Conservation (phyloP, 768 basidiomycete genomes). For the Auriscalpium orientale region DNA sequence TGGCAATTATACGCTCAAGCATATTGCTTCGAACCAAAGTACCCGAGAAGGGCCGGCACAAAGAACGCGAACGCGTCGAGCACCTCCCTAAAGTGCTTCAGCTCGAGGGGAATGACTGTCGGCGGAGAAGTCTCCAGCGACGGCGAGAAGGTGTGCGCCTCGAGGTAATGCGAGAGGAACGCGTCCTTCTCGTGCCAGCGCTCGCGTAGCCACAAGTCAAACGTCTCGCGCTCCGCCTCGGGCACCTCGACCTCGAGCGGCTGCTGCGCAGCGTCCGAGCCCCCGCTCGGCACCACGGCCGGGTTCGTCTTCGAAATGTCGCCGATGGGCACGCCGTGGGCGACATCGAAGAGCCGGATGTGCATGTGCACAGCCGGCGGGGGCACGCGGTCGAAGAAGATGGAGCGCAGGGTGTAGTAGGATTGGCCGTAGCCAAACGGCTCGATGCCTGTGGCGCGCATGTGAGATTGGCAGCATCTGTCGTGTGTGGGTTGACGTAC, state of each 20-base stretch:
- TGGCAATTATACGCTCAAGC: not conserved
- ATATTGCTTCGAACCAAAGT: conserved; percentile 14
- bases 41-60: conserved; percentile 45
- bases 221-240: conserved; percentile 33
- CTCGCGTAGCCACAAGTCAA: conserved; percentile 77
- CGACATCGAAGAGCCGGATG: conserved; percentile 69
- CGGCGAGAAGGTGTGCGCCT: conserved; percentile 38
- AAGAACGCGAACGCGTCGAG: conserved; percentile 68
- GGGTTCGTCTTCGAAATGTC: conserved; percentile 37
- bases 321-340: conserved; percentile 61
- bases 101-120: conserved; percentile 51
- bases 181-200: conserved; percentile 85
- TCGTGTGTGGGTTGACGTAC: conserved; percentile 29
- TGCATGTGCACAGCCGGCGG: conserved; percentile 88
- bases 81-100: conserved; percentile 48
- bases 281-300: conserved; percentile 19
- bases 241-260: conserved; percentile 20
- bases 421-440: conserved; percentile 75
- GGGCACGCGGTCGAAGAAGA: conserved; percentile 73
- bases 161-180: conserved; percentile 60
- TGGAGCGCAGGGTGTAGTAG: conserved; percentile 84
- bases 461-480: conserved; percentile 3
- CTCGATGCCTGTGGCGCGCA: conserved; percentile 52
- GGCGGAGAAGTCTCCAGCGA: conserved; percentile 17
- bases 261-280: conserved; percentile 27